Percentiles rank a stretch among this genome's conserved stretches.
phyloP scores from a whole-genome alignment of 2,329 filamentous ascomycete species.

The Penicillium aurantiogriseum region DNA sequence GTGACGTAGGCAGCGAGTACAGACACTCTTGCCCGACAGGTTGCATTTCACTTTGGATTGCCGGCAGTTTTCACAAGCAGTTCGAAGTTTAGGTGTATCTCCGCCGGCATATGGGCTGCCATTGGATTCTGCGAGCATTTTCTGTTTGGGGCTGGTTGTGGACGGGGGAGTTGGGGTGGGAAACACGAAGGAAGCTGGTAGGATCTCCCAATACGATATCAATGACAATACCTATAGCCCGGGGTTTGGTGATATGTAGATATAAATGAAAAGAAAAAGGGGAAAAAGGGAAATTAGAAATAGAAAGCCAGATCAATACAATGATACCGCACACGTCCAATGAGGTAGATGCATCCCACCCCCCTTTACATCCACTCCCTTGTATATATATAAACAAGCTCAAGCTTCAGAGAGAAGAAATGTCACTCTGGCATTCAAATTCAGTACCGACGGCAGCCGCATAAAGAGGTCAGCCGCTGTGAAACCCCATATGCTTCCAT shows the following conservation, averaged over 20 bases:
- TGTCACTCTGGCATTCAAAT: slow-evolving; percentile 32
- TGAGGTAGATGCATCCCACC: slow-evolving; percentile 6
- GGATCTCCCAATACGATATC: not conserved
- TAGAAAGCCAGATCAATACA: slow-evolving; percentile 2
- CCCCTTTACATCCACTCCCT: not conserved
- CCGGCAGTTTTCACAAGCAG: slow-evolving; percentile 41
- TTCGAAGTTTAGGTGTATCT: slow-evolving; percentile 37
- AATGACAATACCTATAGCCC: not conserved
- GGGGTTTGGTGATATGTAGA: slow-evolving; percentile 1
- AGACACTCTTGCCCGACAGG: slow-evolving; percentile 37
- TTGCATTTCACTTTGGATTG: slow-evolving; percentile 44
- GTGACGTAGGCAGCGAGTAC: slow-evolving; percentile 39
- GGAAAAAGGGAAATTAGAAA: slow-evolving; percentile 1
- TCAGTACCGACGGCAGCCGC: slow-evolving; percentile 33
- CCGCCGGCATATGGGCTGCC: slow-evolving; percentile 22
- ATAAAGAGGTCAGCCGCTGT: slow-evolving; percentile 40
- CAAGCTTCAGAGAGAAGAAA: slow-evolving; percentile 21
- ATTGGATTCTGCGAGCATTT: slow-evolving; percentile 32
- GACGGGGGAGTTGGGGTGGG: not conserved
- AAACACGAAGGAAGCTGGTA: not conserved
- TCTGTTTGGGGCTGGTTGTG: not conserved
- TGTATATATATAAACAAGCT: slow-evolving; percentile 23
- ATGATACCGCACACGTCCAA: slow-evolving; percentile 9
- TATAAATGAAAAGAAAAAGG: slow-evolving; percentile 4
- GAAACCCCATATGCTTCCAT: slow-evolving; percentile 36